Evolutionary conservation across 2,329 filamentous ascomycete genomes (phyloP), one percentile per base, ranked within the genome.

Genomic region (Curvularia verruculosa): DNA sequence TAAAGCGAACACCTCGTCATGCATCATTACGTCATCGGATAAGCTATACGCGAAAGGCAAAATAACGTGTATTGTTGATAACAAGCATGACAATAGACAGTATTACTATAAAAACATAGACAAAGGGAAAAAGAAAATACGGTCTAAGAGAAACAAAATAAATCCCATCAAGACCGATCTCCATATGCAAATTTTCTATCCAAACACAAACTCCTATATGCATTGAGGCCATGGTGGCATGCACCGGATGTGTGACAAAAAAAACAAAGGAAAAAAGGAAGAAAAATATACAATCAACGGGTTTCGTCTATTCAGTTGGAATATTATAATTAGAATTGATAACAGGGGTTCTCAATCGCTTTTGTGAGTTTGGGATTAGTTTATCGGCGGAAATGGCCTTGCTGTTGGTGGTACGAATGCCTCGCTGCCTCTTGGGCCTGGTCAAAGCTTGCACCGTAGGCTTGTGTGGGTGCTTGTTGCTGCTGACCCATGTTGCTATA

Each of bases 401-500:
- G 54, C 13, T 53, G 44, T n/a, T 56, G 54, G 19, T 57, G 54
- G 18, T 57, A 51, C 12, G 50, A 39, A 19, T 44, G 34, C 34
- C 41, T 53, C 1, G 54, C 54, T 31, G 54, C 54, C 44, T 57
- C 49, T 19, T 48, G 54, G 28, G 54, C 54, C 19, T 57, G 54
- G 26, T 57, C 54, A 23, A 57, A 57, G 44, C 54, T 57, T 28
- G 54, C 54, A 21, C 54, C 54, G 8, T 57, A 57, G 15, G 54
- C 49, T 39, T 57, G 54, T 5, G 54, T 57, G 5, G 54, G 50
- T 9, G 54, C 36, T 18, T 54, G 54, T 28, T 56, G 53, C n/a
- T 56, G 53, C 21, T 52, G 54, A 13, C 34, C 44, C 49, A 56
- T 48, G 2, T 56, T 56, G 13, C 70, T 68, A 44, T 76, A 74